Percentiles rank a stretch among this genome's conserved stretches.
These are phyloP conservation scores for Lactarius tabidus DNA, from an alignment of 768 basidiomycete species.

Conservation along the genomic window DNA sequence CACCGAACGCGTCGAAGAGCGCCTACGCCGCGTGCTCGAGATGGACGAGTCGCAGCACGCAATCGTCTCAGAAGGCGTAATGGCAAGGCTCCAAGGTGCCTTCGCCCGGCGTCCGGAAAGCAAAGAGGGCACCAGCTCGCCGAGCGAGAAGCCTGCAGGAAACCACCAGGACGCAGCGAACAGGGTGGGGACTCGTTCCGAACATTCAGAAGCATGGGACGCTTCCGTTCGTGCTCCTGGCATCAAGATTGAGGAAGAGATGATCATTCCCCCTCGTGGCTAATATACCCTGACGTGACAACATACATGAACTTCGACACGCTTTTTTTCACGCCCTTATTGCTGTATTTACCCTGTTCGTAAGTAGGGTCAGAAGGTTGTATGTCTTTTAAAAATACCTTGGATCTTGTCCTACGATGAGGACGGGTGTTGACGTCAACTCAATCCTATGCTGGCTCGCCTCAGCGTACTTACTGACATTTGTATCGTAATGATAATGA, in stretches of 20 bases:
- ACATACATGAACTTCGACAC: not conserved
- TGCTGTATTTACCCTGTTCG: constrained; percentile 3
- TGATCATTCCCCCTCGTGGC: constrained; percentile 30
- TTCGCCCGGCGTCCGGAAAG: not conserved
- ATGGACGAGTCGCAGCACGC: constrained; percentile 28
- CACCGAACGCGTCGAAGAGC: constrained; percentile 57
- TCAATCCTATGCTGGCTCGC: not conserved
- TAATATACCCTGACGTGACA: not conserved
- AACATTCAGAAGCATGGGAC: not conserved
- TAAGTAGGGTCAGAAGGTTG: not conserved
- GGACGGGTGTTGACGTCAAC: not conserved
- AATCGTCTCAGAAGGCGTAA: not conserved
- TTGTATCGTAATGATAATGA: constrained; percentile 9
- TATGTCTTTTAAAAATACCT: not conserved
- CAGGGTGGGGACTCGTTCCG: not conserved
- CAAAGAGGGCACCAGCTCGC: not conserved
- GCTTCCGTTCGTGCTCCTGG: constrained; percentile 13
- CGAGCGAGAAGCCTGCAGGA: constrained; percentile 3
- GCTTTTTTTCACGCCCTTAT: not conserved
- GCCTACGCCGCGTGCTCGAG: constrained; percentile 46
- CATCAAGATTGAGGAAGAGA: constrained; percentile 33
- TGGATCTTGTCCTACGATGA: not conserved
- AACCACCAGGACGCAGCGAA: not conserved
- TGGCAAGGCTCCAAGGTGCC: constrained; percentile 12
- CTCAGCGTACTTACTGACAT: not conserved